These are phyloP conservation scores for Acidomyces sp. DNA, from an alignment of 495 filamentous ascomycete species.

Conservation along the genomic window DNA sequence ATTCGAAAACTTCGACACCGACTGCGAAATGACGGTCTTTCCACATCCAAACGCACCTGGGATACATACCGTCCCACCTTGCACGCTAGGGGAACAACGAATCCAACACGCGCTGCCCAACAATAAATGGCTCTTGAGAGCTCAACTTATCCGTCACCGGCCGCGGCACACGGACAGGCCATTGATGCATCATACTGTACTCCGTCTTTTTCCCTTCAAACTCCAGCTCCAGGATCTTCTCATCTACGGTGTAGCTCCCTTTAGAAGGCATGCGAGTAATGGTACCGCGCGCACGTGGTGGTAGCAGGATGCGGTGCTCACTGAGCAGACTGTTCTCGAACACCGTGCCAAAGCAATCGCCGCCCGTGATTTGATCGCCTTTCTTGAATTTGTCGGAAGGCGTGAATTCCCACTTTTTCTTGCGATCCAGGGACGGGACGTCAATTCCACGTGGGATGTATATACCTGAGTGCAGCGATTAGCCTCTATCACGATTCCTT, in stretches of 20 bases:
- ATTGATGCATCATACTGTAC: slow-evolving; percentile 94
- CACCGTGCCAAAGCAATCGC: slow-evolving; percentile 86
- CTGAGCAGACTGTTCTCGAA: slow-evolving; percentile 92
- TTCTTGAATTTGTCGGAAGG: slow-evolving; percentile 64
- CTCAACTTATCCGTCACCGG: slow-evolving; percentile 81
- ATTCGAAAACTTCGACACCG: slow-evolving; percentile 98
- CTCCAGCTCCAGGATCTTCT: slow-evolving; percentile 90
- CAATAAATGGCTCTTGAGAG: slow-evolving; percentile 77
- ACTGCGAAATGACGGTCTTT: slow-evolving; percentile 98
- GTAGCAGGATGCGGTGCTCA: slow-evolving; percentile 91
- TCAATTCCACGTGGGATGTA: slow-evolving; percentile 93
- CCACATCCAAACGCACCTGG: slow-evolving; percentile 97
- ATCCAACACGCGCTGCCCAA: slow-evolving; percentile 92
- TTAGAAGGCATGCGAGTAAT: slow-evolving; percentile 81
- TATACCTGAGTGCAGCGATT: slow-evolving; percentile 49
- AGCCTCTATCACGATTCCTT: no score
- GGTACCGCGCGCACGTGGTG: slow-evolving; percentile 76
- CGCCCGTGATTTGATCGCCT: slow-evolving; percentile 91
- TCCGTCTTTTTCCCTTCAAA: slow-evolving; percentile 92
- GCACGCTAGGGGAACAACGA: slow-evolving; percentile 95
- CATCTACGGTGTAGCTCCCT: slow-evolving; percentile 85
- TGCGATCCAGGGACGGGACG: slow-evolving; percentile 75
- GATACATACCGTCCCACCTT: slow-evolving; percentile 95
- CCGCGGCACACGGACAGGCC: slow-evolving; percentile 95
- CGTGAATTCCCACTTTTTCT: slow-evolving; percentile 90